Percentiles rank a stretch among this genome's conserved stretches.
These are phyloP conservation scores for Suillus subluteus DNA, from an alignment of 768 basidiomycete genomes.

Conservation along the genomic window DNA sequence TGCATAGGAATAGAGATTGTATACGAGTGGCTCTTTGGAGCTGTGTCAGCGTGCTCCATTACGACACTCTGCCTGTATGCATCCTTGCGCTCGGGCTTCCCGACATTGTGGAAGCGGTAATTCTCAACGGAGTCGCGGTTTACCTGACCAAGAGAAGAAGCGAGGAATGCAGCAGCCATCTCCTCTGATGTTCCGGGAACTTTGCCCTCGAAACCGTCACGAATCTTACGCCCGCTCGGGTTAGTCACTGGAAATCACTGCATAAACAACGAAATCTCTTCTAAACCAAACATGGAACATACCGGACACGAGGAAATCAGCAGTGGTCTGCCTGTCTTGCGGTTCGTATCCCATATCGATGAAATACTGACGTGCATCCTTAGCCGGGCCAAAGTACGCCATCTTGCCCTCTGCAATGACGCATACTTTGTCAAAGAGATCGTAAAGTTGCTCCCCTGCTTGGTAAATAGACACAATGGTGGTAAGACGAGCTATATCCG, in stretches of 20 bases:
- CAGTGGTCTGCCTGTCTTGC: conserved; percentile 81
- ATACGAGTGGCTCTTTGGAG: conserved; percentile 46
- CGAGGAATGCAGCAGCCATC: conserved; percentile 53
- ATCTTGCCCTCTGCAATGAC: conserved; percentile 62
- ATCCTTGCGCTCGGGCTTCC: conserved; percentile 43
- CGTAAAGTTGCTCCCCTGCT: conserved; percentile 70
- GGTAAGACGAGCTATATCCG: conserved; percentile 53
- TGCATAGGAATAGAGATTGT: conserved; percentile 53
- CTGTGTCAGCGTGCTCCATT: conserved; percentile 55
- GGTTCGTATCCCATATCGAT: conserved; percentile 68
- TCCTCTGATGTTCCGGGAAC: conserved; percentile 54
- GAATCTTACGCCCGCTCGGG: conserved; percentile 58
- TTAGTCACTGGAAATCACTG: conserved; percentile 53
- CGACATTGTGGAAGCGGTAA: conserved; percentile 53
- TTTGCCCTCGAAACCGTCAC: conserved; percentile 26
- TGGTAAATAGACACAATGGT: conserved; percentile 88
- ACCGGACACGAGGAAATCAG: conserved; percentile 73
- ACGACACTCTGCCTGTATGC: conserved; percentile 53
- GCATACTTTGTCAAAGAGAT: conserved; percentile 73
- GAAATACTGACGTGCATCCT: conserved; percentile 60
- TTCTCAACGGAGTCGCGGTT: conserved; percentile 53
- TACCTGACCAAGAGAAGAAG: conserved; percentile 41
- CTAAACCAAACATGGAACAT: conserved; percentile 27
- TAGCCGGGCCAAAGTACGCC: conserved; percentile 62
- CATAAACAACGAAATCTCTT: neutral